These are phyloP conservation scores for Harringtonia lauricola DNA, from an alignment of 2,329 filamentous ascomycete species.

Conservation along the genomic window DNA sequence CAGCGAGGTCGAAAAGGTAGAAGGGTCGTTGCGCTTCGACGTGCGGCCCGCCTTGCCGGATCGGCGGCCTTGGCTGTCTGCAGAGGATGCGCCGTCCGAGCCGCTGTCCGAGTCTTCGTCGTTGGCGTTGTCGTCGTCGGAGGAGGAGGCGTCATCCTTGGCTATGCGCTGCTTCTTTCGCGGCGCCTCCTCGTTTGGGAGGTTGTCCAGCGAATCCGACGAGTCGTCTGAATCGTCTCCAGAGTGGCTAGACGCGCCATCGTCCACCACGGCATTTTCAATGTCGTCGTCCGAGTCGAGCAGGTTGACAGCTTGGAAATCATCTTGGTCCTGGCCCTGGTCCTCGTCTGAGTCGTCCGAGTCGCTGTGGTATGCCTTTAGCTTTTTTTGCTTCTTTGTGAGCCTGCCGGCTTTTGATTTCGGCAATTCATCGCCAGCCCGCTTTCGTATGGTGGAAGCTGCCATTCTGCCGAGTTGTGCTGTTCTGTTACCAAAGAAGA, in stretches of 20 bases:
- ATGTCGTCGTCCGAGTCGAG: conserved; percentile 47
- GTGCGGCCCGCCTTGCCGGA: conserved; percentile 24
- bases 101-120: conserved; percentile 12
- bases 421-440: conserved; percentile 2
- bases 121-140: conserved; percentile 20
- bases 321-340: conserved; percentile 23
- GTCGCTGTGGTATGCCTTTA: conserved; percentile 37
- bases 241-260: conserved; percentile 21
- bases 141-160: conserved; percentile 30
- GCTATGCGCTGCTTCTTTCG: conserved; percentile 7
- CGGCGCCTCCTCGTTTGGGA: not conserved
- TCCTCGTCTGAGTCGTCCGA: conserved; percentile 33
- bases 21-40: conserved; percentile 84
- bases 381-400: conserved; percentile 37
- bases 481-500: not conserved
- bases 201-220: conserved; percentile 17
- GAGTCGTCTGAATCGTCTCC: conserved; percentile 25
- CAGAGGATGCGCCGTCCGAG: not conserved
- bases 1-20: conserved; percentile 84
- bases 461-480: not conserved
- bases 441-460: conserved; percentile 1
- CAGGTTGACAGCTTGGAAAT: conserved; percentile 40
- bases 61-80: conserved; percentile 21
- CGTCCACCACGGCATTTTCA: conserved; percentile 40
- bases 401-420: not conserved